These are phyloP conservation scores for Aureobasidium sp. DNA, from an alignment of 2,329 filamentous ascomycete genomes.

Conservation along the genomic window DNA sequence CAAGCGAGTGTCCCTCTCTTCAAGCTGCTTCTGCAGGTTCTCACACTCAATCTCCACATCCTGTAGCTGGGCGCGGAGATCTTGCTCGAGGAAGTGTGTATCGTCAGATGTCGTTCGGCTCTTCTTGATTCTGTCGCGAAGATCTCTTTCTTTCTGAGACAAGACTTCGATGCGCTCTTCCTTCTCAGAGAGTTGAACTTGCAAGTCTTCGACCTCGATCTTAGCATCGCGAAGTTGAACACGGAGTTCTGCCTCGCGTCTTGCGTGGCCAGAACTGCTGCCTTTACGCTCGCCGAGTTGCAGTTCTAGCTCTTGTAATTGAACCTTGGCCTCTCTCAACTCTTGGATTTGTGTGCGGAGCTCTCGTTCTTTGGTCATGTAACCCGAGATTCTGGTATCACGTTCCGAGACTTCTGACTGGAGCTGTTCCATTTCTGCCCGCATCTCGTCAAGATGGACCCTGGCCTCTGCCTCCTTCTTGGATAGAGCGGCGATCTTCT, in stretches of 20 bases:
- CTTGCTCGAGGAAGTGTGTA: slow-evolving; percentile 28
- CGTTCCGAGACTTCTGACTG: slow-evolving; percentile 49
- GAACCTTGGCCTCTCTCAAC: slow-evolving; percentile 22
- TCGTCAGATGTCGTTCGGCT: slow-evolving; percentile 18
- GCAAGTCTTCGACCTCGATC: slow-evolving; percentile 23
- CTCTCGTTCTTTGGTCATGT: slow-evolving; percentile 27
- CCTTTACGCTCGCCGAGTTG: slow-evolving; percentile 40
- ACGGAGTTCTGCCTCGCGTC: slow-evolving; percentile 33
- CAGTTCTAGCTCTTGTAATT: slow-evolving; percentile 26
- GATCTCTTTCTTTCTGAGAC: slow-evolving; percentile 34
- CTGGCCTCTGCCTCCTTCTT: slow-evolving; percentile 52
- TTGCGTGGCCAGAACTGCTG: slow-evolving; percentile 26
- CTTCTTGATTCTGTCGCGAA: slow-evolving; percentile 24
- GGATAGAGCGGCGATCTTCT: slow-evolving; percentile 50
- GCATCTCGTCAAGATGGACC: slow-evolving; percentile 56
- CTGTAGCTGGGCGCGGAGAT: slow-evolving; percentile 29
- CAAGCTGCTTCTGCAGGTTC: slow-evolving; percentile 27
- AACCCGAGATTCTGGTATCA: slow-evolving; percentile 20
- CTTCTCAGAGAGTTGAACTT: slow-evolving; percentile 35
- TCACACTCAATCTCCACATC: slow-evolving; percentile 33
- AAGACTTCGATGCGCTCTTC: slow-evolving; percentile 27
- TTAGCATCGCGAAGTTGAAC: slow-evolving; percentile 25
- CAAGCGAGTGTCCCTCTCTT: slow-evolving; percentile 23
- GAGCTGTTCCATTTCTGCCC: slow-evolving; percentile 30
- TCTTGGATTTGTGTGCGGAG: slow-evolving; percentile 27